phyloP scores from a whole-genome alignment of 371 early-diverging fungal genomes.

The Mortierella sp. region DNA sequence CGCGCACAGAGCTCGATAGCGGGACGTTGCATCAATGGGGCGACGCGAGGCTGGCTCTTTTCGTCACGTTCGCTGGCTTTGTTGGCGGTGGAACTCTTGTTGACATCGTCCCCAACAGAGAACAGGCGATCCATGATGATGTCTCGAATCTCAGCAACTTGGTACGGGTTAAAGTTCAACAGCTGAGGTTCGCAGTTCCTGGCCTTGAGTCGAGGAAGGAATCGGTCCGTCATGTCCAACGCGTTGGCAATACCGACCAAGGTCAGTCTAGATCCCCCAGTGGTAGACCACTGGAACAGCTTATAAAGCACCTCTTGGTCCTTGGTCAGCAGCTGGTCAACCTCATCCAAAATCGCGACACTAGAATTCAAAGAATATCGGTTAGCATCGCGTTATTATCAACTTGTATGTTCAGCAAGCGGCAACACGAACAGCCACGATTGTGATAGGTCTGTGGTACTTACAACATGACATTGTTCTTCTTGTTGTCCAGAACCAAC shows the following conservation, averaged over 20 bases:
- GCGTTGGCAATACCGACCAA: slow-evolving; percentile 98
- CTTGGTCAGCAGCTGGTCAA: slow-evolving; percentile 86
- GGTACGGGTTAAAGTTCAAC: slow-evolving; percentile 90
- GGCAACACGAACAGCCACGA: background rate
- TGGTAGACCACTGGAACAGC: slow-evolving; percentile 86
- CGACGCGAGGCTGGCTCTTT: slow-evolving; percentile 27
- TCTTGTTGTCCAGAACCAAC: slow-evolving; percentile 39
- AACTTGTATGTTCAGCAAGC: background rate
- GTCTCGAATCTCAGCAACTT: slow-evolving; percentile 80
- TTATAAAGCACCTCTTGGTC: slow-evolving; percentile 90
- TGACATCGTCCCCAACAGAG: slow-evolving; percentile 43
- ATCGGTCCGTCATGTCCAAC: slow-evolving; percentile 89
- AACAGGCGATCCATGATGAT: slow-evolving; percentile 88
- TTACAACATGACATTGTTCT: slow-evolving; percentile 63
- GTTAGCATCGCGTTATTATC: background rate
- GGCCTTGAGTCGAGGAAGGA: slow-evolving; percentile 89
- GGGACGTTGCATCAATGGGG: slow-evolving; percentile 80
- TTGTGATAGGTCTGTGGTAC: slow-evolving; percentile 2
- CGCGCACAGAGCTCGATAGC: slow-evolving; percentile 95
- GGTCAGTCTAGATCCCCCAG: slow-evolving; percentile 74
- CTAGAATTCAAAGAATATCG: slow-evolving; percentile 45
- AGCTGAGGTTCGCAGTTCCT: slow-evolving; percentile 84
- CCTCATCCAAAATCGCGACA: slow-evolving; percentile 92
- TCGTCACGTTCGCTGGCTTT: slow-evolving; percentile 20
- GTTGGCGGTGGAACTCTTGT: background rate